These are phyloP conservation scores for Mollisia scopiformis DNA, from an alignment of 2,329 filamentous ascomycete genomes.

Conservation along the genomic window DNA sequence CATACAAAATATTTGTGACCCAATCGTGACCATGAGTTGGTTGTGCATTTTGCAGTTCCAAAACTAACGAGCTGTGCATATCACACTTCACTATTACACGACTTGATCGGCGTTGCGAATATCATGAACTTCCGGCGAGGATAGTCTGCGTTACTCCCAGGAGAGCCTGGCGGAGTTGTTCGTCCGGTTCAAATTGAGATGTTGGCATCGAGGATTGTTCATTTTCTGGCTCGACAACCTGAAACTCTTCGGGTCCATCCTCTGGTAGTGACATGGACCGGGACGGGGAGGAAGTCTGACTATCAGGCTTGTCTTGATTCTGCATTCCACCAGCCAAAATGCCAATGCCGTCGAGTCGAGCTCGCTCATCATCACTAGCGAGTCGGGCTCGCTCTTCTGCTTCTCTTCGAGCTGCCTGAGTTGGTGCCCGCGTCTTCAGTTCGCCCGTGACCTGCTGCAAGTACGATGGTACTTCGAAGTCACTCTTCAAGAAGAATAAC, in stretches of 20 bases:
- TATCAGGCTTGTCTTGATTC: slow-evolving; percentile 3
- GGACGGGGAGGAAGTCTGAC: neutral
- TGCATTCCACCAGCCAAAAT: slow-evolving; percentile 53
- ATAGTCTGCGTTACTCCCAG: slow-evolving; percentile 5
- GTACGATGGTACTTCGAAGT: slow-evolving; percentile 88
- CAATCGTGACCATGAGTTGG: too few species aligned
- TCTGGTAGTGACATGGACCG: slow-evolving; percentile 10
- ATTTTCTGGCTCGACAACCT: slow-evolving; percentile 20
- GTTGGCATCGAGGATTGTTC: neutral
- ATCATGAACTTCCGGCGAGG: neutral
- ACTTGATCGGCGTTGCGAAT: neutral
- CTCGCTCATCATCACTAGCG: slow-evolving; percentile 62
- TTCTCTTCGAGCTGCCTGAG: slow-evolving; percentile 70
- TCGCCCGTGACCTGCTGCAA: slow-evolving; percentile 88
- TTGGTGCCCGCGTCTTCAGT: slow-evolving; percentile 81
- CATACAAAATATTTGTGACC: too few species aligned
- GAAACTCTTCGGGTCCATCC: slow-evolving; percentile 17
- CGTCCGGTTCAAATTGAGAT: slow-evolving; percentile 6
- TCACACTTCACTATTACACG: too few species aligned
- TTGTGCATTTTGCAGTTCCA: too few species aligned
- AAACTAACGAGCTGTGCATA: too few species aligned
- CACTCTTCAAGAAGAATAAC: slow-evolving; percentile 88
- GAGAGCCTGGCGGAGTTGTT: slow-evolving; percentile 13
- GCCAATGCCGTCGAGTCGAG: slow-evolving; percentile 63
- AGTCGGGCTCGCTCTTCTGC: slow-evolving; percentile 64